phyloP scores from a whole-genome alignment of 78 protist species.

The Dictyostelium firmibasis region DNA sequence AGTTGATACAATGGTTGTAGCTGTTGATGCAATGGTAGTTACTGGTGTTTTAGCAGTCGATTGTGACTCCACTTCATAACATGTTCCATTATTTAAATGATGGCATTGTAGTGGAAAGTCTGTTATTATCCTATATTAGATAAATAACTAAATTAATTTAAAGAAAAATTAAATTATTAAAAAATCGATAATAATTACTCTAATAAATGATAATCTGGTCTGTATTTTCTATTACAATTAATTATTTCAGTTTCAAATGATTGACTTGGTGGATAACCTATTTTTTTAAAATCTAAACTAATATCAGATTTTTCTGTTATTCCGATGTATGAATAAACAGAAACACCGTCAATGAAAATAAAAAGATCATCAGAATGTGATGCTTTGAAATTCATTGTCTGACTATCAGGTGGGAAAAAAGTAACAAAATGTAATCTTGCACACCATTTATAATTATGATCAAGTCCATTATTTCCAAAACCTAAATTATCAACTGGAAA shows the following conservation, averaged over 20 bases:
- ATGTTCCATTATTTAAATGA: not conserved
- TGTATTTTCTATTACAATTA: not conserved
- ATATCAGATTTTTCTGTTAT: not conserved
- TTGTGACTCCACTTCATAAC: not conserved
- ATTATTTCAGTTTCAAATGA: not conserved
- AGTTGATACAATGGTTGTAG: not conserved
- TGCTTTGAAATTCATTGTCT: not conserved
- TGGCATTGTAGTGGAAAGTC: not conserved
- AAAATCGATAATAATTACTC: not conserved
- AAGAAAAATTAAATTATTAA: not conserved
- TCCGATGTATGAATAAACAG: not conserved
- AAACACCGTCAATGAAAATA: not conserved
- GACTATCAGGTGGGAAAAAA: not conserved
- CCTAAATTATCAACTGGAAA: constrained; percentile 8
- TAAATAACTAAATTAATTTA: not conserved
- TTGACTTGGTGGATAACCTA: not conserved
- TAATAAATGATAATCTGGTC: not conserved
- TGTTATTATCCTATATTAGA: not conserved
- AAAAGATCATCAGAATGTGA: not conserved
- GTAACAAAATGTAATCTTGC: not conserved
- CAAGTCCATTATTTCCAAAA: not conserved
- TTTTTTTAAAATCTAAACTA: not conserved
- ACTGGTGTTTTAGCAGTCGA: not conserved
- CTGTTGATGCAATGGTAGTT: not conserved
- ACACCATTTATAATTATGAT: constrained; percentile 17